Percentiles rank a stretch among this genome's conserved stretches.
These are phyloP conservation scores for Cladosporium sp. DNA, from an alignment of 2,329 filamentous ascomycete genomes.

Conservation along the genomic window DNA sequence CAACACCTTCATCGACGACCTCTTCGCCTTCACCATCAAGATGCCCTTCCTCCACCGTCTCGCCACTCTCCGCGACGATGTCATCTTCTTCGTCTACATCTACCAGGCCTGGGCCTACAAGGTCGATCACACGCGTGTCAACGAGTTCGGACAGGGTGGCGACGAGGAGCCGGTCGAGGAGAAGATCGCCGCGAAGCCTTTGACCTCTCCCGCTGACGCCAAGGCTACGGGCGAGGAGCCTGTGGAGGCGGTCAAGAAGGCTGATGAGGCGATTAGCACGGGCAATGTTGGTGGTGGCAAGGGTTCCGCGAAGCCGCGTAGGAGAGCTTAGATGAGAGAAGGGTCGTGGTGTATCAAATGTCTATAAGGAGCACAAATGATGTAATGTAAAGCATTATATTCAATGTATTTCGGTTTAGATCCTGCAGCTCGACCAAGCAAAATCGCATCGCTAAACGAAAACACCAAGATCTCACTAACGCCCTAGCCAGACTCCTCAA, in stretches of 20 bases:
- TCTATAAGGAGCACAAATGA: neutral
- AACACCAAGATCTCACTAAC: neutral
- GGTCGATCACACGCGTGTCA: constrained; percentile 86
- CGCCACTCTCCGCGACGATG: constrained; percentile 87
- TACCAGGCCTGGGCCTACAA: constrained; percentile 95
- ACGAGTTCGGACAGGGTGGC: constrained; percentile 98
- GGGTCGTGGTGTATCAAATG: neutral
- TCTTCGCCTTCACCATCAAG: constrained; percentile 99
- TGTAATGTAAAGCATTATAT: neutral
- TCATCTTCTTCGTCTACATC: constrained; percentile 97
- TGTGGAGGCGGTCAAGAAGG: constrained; percentile 2
- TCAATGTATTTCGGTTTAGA: neutral
- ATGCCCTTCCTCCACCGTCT: constrained; percentile 94
- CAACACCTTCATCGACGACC: constrained; percentile 97
- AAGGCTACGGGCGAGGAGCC: constrained; percentile 23
- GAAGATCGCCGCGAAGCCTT: constrained; percentile 46
- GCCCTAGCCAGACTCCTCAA: neutral
- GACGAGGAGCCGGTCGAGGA: constrained; percentile 71
- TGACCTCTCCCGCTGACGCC: constrained; percentile 36
- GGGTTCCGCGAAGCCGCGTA: constrained; percentile 9
- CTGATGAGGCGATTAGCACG: constrained; percentile 9
- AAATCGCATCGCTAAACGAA: neutral
- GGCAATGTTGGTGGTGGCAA: neutral
- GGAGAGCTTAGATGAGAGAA: constrained; percentile 5
- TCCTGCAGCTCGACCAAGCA: neutral